phyloP scores from a whole-genome alignment of 2,329 filamentous ascomycete genomes.

The Didymella keratinophila region DNA sequence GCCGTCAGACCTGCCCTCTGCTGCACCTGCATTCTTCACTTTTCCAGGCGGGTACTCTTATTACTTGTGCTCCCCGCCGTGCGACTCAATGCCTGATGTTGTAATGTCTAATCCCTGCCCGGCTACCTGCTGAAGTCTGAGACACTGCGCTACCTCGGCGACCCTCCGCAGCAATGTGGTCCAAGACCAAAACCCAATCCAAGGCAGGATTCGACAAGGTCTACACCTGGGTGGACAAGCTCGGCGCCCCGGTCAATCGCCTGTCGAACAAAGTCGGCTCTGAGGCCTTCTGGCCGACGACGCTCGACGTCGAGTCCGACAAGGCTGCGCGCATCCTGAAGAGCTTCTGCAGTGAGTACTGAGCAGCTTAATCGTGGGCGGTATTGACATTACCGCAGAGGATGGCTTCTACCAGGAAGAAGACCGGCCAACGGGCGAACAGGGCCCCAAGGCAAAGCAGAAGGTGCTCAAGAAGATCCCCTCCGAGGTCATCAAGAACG shows the following conservation, averaged over 20 bases:
- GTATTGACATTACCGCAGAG: constrained; percentile 51
- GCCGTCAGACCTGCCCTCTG: constrained; percentile 25
- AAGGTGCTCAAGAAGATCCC: constrained; percentile 83
- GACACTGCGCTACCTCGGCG: constrained; percentile 26
- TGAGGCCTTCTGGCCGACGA: constrained; percentile 86
- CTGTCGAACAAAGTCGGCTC: constrained; percentile 81
- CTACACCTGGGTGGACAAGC: constrained; percentile 71
- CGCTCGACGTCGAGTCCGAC: constrained; percentile 86
- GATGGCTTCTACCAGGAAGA: constrained; percentile 74
- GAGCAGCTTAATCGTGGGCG: constrained; percentile 25
- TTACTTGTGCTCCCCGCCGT: constrained; percentile 17
- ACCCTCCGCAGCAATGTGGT: constrained; percentile 38
- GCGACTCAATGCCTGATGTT: constrained; percentile 18
- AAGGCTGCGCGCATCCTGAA: constrained; percentile 89
- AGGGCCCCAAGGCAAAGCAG: constrained; percentile 68
- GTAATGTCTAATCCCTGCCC: constrained; percentile 35
- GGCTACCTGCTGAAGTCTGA: constrained; percentile 24
- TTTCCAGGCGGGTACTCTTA: constrained; percentile 7
- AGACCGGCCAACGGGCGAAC: constrained; percentile 52
- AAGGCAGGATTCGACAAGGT: constrained; percentile 72
- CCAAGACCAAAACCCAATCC: constrained; percentile 45
- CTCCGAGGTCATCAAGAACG: constrained; percentile 80
- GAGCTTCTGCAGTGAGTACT: constrained; percentile 82
- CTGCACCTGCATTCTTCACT: constrained; percentile 10
- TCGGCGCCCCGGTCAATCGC: constrained; percentile 79